phyloP scores from a whole-genome alignment of 2,329 filamentous ascomycete species.

The Chaetoscypha palmicola region DNA sequence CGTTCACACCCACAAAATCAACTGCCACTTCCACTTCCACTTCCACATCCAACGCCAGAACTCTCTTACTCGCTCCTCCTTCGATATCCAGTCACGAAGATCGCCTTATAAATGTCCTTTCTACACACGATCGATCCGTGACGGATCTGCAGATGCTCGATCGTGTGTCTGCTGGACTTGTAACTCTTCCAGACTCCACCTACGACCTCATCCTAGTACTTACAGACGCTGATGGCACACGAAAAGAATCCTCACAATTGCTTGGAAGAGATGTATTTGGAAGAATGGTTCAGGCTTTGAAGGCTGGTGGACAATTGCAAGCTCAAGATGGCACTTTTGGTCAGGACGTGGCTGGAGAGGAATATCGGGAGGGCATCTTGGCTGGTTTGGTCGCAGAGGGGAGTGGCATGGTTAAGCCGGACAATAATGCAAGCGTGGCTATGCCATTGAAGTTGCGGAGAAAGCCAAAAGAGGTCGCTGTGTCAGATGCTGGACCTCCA shows the following conservation, averaged over 20 bases:
- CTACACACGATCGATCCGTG: slow-evolving; percentile 62
- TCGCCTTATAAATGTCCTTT: slow-evolving; percentile 63
- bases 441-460: slow-evolving; percentile 47
- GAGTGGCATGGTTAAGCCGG: slow-evolving; percentile 68
- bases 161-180: slow-evolving; percentile 74
- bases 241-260: slow-evolving; percentile 54
- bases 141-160: slow-evolving; percentile 98
- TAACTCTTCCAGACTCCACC: slow-evolving; percentile 64
- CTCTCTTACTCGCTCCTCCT: slow-evolving; percentile 81
- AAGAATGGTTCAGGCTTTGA: slow-evolving; percentile 63
- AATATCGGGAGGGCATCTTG: slow-evolving; percentile 73
- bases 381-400: slow-evolving; percentile 63
- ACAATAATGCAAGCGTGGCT: slow-evolving; percentile 35
- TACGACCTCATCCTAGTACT: slow-evolving; percentile 85
- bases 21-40: no score
- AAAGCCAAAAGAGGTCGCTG: slow-evolving; percentile 47
- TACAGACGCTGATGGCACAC: slow-evolving; percentile 64
- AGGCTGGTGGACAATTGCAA: slow-evolving; percentile 58
- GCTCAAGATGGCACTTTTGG: slow-evolving; percentile 61
- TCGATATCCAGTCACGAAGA: slow-evolving; percentile 82
- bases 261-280: slow-evolving; percentile 62
- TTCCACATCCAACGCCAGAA: slow-evolving; percentile 40
- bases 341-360: slow-evolving; percentile 35
- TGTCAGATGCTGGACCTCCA: slow-evolving; percentile 33
- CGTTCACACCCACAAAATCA: slow-evolving; percentile 15